A percentile compares a stretch with the other conserved stretches of the same genome.
phyloP scores from a whole-genome alignment of 2,329 filamentous ascomycete genomes.

The Penicillium glabrum region DNA sequence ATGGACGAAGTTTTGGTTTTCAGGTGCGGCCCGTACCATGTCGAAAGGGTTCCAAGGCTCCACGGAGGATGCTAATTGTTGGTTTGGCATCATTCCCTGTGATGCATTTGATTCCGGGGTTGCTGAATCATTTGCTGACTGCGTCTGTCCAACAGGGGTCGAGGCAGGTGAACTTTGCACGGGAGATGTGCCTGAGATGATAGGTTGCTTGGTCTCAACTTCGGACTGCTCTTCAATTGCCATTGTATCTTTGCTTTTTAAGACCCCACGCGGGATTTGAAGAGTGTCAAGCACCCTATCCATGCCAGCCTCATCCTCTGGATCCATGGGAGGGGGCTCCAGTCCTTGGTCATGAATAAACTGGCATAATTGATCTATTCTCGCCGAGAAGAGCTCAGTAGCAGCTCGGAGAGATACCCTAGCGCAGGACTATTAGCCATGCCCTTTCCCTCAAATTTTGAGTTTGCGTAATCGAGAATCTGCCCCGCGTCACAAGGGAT shows the following conservation, averaged over 20 bases:
- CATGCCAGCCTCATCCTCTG: constrained; percentile 38
- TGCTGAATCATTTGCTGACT: not conserved
- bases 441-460: not conserved
- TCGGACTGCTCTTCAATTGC: not conserved
- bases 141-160: constrained; percentile 11
- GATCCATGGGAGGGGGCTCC: constrained; percentile 40
- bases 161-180: constrained; percentile 12
- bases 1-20: constrained; percentile 26
- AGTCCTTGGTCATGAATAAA: constrained; percentile 45
- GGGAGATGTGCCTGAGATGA: constrained; percentile 7
- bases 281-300: constrained; percentile 41
- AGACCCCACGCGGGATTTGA: constrained; percentile 30
- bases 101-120: constrained; percentile 9
- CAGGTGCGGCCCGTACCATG: constrained; percentile 18
- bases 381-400: constrained; percentile 37
- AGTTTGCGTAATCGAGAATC: not conserved
- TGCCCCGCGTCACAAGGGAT: not conserved
- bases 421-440: not conserved
- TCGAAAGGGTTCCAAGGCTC: constrained; percentile 24
- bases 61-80: constrained; percentile 9
- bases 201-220: not conserved
- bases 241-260: constrained; percentile 9
- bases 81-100: constrained; percentile 12
- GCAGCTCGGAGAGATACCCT: constrained; percentile 39
- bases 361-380: constrained; percentile 40